phyloP scores from a whole-genome alignment of 176 grass and related monocot genomes.

The Typha latifolia region DNA sequence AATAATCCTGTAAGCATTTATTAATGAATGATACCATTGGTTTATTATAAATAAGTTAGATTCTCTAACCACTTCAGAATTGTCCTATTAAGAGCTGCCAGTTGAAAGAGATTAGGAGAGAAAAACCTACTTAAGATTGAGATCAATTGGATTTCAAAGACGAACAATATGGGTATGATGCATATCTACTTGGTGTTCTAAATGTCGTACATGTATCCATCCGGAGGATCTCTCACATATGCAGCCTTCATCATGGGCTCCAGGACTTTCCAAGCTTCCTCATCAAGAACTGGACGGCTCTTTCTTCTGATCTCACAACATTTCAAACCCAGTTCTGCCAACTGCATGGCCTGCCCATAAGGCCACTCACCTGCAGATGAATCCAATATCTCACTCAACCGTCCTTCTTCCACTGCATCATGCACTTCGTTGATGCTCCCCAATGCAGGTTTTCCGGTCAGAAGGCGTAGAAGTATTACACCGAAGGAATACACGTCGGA shows the following conservation, averaged over 20 bases:
- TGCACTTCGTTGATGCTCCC: constrained; percentile 19
- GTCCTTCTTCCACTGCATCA: constrained; percentile 11
- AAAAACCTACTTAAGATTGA: no score
- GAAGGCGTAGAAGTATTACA: constrained; percentile 12
- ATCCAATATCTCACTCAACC: constrained; percentile 5
- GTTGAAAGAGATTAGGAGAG: no score
- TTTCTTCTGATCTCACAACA: constrained; percentile 24
- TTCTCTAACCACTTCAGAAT: no score
- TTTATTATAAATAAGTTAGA: no score
- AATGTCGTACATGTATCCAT: no score
- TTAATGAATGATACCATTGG: no score
- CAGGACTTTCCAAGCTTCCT: constrained; percentile 20
- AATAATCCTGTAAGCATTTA: no score
- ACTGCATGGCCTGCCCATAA: constrained; percentile 6
- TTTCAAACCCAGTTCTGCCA: constrained; percentile 22
- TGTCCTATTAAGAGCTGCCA: no score
- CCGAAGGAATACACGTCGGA: constrained; percentile 18
- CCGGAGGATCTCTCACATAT: no score
- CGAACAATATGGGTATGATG: no score
- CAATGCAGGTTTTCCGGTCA: constrained; percentile 12
- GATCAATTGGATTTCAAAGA: no score
- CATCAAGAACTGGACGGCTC: constrained; percentile 13
- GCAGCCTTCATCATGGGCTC: constrained; percentile 1
- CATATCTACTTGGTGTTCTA: no score
- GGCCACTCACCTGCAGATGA: constrained; percentile 12